A percentile compares a stretch with the other conserved stretches of the same genome.
phyloP scores from a whole-genome alignment of 345 rosid species.

The Euphorbia peplus region DNA sequence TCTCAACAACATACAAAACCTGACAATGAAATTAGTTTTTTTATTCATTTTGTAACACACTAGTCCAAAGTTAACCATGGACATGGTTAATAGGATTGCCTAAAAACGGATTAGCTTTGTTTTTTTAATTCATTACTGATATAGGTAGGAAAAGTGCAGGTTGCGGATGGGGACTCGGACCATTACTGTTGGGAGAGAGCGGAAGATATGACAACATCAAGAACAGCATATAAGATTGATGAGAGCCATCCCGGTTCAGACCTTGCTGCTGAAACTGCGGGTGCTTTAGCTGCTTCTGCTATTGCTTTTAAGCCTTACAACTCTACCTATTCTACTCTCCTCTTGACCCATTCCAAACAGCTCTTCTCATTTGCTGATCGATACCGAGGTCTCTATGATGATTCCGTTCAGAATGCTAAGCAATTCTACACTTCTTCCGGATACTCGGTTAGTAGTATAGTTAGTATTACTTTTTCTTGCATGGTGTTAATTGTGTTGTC shows the following conservation, averaged over 20 bases:
- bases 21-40: background rate
- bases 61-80: too few relatives aligned
- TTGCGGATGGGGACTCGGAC: conserved; percentile 81
- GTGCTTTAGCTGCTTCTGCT: conserved; percentile 77
- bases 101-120: too few relatives aligned
- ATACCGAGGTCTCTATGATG: conserved; percentile 28
- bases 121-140: too few relatives aligned
- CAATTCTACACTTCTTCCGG: conserved; percentile 31
- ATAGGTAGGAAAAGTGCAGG: conserved; percentile 26
- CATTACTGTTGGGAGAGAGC: conserved; percentile 89
- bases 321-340: conserved; percentile 65
- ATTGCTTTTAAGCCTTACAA: conserved; percentile 75
- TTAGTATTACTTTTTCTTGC: too few relatives aligned
- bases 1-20: too few relatives aligned
- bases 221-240: conserved; percentile 71
- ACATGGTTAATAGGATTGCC: too few relatives aligned
- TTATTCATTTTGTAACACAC: too few relatives aligned
- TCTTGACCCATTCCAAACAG: conserved; percentile 62
- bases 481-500: too few relatives aligned
- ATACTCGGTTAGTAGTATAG: conserved; percentile 30
- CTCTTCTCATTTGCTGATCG: conserved; percentile 31
- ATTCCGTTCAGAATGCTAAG: conserved; percentile 24
- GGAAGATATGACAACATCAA: conserved; percentile 88
- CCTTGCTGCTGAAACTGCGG: conserved; percentile 79
- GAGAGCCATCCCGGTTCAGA: conserved; percentile 70